phyloP scores from a whole-genome alignment of 2,329 filamentous ascomycete species.

The Colletotrichum orchidophilum region DNA sequence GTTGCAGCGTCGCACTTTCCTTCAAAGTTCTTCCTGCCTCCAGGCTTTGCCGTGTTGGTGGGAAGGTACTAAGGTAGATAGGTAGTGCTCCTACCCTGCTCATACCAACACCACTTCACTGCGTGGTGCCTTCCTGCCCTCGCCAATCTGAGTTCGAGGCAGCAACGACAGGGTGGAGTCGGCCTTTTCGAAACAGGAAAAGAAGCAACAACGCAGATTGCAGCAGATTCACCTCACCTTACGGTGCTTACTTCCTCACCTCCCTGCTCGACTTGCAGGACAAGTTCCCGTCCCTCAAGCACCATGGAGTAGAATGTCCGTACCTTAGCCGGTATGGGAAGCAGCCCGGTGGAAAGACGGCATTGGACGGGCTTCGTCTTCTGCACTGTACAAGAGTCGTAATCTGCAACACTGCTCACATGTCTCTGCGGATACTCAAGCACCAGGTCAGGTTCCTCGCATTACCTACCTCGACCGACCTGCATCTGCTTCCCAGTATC shows the following conservation, averaged over 20 bases:
- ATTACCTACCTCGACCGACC: no score
- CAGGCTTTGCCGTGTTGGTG: neutral
- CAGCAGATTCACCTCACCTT: neutral
- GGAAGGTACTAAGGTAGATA: neutral
- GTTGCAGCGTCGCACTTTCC: neutral
- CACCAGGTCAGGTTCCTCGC: no score
- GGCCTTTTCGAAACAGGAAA: constrained; percentile 23
- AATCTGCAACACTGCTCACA: constrained; percentile 5
- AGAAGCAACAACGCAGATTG: constrained; percentile 15
- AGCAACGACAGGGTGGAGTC: constrained; percentile 4
- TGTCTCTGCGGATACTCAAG: no score
- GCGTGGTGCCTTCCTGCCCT: neutral
- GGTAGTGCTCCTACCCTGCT: neutral
- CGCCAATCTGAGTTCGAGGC: constrained; percentile 27
- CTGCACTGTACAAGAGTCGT: neutral
- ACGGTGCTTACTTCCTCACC: no score
- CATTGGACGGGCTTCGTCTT: neutral
- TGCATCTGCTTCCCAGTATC: neutral
- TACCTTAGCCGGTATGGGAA: neutral
- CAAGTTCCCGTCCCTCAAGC: neutral
- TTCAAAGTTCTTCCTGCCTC: neutral
- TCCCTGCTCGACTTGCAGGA: neutral
- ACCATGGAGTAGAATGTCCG: neutral
- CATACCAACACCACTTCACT: constrained; percentile 8
- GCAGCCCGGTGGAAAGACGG: neutral